Evolutionary conservation across 2,329 filamentous ascomycete genomes (phyloP), one percentile per base, ranked within the genome.

Genomic region (Monosporascus sp.): DNA sequence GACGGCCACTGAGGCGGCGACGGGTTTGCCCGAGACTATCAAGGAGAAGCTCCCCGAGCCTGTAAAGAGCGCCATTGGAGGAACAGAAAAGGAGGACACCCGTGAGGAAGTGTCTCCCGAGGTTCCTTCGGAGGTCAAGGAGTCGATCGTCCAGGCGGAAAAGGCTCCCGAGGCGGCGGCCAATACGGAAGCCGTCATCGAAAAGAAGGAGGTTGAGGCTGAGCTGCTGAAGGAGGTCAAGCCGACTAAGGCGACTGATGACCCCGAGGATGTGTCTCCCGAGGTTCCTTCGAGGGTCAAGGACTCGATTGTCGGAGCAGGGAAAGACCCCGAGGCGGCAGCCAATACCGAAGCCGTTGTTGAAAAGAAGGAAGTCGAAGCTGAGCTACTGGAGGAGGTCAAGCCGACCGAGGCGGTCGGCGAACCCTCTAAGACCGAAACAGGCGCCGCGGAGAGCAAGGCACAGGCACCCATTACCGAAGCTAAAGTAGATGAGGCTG

Each of bases 321-420:
- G 83, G 51, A 69, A 78, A 63, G 77, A 75, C 56, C 86, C 89
- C 8, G 90, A 94, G 71, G 89, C 89, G 36, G 82, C 87, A 36
- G 80, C 81, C 51, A 87, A 85, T 69, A 75, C 82, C 2, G 77
- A 78, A 52, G 87, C 85, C 18, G 88, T 94, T 7, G 74, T 80
- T 57, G 88, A 92, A 62, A 94, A 94, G 81, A 83, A 82, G 68
- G 78, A 76, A 9, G 78, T 91, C 5, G 90, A 95, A 74, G 70
- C 81, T 27, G 87, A 96, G 73, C 77, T 95, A 8, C 75, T 91
- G 48, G 78, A 82, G 59, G 81, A 88, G 68, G 78, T 85, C 56
- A 76, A 79, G 68, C 66, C 71, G 50, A 65, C 67, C 50, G 63
- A 74, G 60, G 64, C 67, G 14, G 60, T 65, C 0, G 63, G 55